A percentile compares a stretch with the other conserved stretches of the same genome.
Conservation (phyloP, 2,329 filamentous ascomycete species). For the Penicillium sp. region DNA sequence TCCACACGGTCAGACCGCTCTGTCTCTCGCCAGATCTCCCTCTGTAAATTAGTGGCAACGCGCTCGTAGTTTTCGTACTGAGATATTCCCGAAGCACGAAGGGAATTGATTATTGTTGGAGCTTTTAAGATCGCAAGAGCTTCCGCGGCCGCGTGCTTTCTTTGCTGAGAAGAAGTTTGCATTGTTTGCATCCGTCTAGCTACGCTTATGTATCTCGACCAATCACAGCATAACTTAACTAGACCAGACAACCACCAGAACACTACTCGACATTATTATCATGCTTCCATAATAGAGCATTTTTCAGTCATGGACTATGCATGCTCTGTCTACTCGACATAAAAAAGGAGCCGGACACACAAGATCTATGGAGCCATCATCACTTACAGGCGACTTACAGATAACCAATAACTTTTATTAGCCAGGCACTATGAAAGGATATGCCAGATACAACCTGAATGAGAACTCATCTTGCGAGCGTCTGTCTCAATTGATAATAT, state of each 20-base stretch:
- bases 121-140: background rate
- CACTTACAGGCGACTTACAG: background rate
- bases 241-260: no score
- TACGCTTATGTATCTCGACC: no score
- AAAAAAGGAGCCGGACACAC: no score
- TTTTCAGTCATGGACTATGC: no score
- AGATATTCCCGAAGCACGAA: background rate
- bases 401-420: background rate
- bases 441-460: background rate
- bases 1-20: background rate
- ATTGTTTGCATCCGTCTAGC: conserved; percentile 13
- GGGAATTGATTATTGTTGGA: background rate
- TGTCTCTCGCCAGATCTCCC: background rate
- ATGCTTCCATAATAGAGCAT: no score
- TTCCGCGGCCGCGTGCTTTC: conserved; percentile 1
- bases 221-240: no score
- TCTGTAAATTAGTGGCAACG: background rate
- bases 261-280: no score
- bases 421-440: background rate
- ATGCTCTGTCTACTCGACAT: no score
- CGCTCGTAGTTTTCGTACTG: background rate
- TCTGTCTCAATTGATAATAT: conserved; percentile 11
- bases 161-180: conserved; percentile 10
- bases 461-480: background rate
- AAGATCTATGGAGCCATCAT: no score